Evolutionary conservation across 345 rosid species (phyloP), one percentile per base, ranked within the genome.

Genomic region (Rhodamnia argentea): DNA sequence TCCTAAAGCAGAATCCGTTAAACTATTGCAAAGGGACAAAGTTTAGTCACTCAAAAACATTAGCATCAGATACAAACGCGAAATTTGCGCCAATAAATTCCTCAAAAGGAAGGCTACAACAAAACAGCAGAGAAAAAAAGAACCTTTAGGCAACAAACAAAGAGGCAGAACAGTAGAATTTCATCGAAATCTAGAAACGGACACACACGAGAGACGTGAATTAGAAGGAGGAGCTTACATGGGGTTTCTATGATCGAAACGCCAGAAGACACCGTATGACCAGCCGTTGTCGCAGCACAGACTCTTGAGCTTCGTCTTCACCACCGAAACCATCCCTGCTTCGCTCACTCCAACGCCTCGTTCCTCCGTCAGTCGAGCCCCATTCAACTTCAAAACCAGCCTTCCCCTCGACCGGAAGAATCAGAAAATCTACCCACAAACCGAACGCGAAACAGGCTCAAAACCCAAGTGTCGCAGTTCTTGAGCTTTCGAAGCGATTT

Each of bases 221-320:
- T 37, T 55, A 83, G 52, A 29, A 8, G 53, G 42, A 26, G 53
- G 86, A 84, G 86, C 88, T 91, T 89, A 97, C 99, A 94, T 93
- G 90, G 95, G 89, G 88, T 94, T 94, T 87, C 89, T 87, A 59
- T 91, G 92, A 91, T 95, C 94, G 88, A 91, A 91, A 84, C 95
- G 47, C 99, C 99, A 97, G 70, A 94, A 93, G 64, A 96, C 92
- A 29, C 93, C 98, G 87, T 91, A 94, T 90, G 95, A 95, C 99
- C 98, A 97, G 23, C 98, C 98, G 92, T 94, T 88, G 83, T 90
- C 90, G 88, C 93, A 87, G 91, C 98, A 97, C 85, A 96, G 93
- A 56, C 86, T 89, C 92, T 90, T 91, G 29, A 96, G 92, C 85
- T 29, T 90, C 90, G 90, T 92, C 94, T 92, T 95, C 59, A 90